Conservation (phyloP, 441 rosid species). For the Populus hybrid region DNA sequence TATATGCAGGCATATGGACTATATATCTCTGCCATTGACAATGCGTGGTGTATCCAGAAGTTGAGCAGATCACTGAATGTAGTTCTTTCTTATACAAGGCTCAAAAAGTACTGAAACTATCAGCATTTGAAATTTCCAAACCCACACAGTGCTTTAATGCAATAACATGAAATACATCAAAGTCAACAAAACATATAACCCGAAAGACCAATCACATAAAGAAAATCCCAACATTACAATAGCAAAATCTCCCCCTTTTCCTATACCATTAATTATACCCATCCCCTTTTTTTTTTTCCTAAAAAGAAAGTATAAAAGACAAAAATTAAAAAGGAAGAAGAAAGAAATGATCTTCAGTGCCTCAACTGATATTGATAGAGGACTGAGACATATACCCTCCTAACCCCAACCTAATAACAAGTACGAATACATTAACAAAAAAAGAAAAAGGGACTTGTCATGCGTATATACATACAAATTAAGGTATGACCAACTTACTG, state of each 20-base stretch:
- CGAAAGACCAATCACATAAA: conserved; percentile 17
- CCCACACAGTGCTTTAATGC: background rate
- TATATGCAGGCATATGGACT: background rate
- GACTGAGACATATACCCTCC: conserved; percentile 27
- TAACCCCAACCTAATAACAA: conserved; percentile 24
- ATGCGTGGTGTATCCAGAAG: background rate
- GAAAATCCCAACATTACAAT: conserved; percentile 23
- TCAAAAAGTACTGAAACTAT: background rate
- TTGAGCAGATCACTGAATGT: background rate
- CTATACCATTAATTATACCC: conserved; percentile 45
- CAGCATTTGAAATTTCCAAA: background rate
- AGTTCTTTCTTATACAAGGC: background rate
- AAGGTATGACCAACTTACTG: conserved; percentile 29
- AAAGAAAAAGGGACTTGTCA: conserved; percentile 15
- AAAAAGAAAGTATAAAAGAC: conserved; percentile 13
- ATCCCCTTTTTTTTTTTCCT: conserved; percentile 5
- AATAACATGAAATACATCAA: conserved; percentile 3
- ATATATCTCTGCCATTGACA: background rate
- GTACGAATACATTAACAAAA: conserved; percentile 13
- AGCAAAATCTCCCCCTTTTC: conserved; percentile 39
- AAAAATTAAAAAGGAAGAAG: background rate
- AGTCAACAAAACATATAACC: conserved; percentile 8
- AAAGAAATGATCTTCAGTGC: conserved; percentile 20
- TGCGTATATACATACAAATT: conserved; percentile 30
- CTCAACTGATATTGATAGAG: conserved; percentile 24